Evolutionary conservation across 768 basidiomycete species (phyloP), one percentile per base, ranked within the genome.

Genomic region (Rhodocollybia butyracea): DNA sequence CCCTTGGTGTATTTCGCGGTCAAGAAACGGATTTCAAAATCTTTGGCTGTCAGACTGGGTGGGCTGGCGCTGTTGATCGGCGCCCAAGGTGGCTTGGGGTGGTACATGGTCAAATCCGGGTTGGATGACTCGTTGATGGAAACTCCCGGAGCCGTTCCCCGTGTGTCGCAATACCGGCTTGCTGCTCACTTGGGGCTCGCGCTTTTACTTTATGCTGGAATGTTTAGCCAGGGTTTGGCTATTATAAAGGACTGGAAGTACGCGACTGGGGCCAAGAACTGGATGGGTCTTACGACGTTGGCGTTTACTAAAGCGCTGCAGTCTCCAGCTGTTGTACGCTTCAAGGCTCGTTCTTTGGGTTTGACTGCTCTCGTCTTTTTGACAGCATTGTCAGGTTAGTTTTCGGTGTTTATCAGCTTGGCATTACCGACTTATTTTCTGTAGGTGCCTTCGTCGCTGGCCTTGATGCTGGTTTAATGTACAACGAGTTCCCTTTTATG

Each of bases 101-200:
- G 97, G 97, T 98, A 98, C 76, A 99, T 99, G 97, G 97, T 99
- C 54, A 89, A 95, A 68, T 98, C 94, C 12, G 97, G 97, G 1
- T 77, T 99, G 11, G 89, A 94, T 62, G 83, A 91, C 51, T 81
- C 89, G 11, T 75, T 91, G 51, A 78, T 98, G 73, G 80, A 86
- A 5, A 86, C 81, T 7, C 89, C 90, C 3, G 88, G 87, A 15
- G 86, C 90, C 11, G 89, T 96, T 6, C 95, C 97, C 2, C 87
- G 97, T 6, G 97, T 99, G 8, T 94, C 92, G 17, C 97, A 99
- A 68, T 99, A 99, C 68, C 81, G 97, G 11, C 83, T 99, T 24
- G 97, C 95, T 2, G 90, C 94, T 17, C 97, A 99, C 68, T 81
- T 99, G 3, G 88, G 89, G n/a, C 77, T 92, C 47, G 97, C 97